Evolutionary conservation across 129 eudicot genomes (phyloP), one percentile per base, ranked within the genome.

Genomic region (Dittrichia graveolens): DNA sequence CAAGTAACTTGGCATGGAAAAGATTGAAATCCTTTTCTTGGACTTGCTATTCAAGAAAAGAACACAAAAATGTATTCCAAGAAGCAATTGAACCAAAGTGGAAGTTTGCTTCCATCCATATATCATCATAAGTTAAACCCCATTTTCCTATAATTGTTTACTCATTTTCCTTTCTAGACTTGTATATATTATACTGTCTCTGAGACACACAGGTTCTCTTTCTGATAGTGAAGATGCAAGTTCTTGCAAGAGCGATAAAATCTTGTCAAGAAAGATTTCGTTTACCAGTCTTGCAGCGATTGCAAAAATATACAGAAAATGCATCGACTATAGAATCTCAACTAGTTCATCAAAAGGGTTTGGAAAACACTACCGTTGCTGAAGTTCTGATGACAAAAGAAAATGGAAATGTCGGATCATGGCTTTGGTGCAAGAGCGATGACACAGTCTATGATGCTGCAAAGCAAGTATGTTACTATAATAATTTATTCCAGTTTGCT

Each of bases 371-470:
- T 42, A 85, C 86, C 6, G 96, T n/a, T n/a, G n/a, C n/a, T n/a
- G n/a, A n/a, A n/a, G n/a, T n/a, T n/a, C n/a, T n/a, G n/a, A n/a
- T n/a, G n/a, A n/a, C 66, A 16, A 94, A 94, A 80, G 96, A 76
- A 37, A 83, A 87, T 34, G 88, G 80, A 73, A 76, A 79, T 6
- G 86, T 65, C 44, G 91, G 87, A 42, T 80, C 93, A 5, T 90
- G 98, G 98, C 84, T 94, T 16, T 90, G 91, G 87, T 94, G 98
- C 79, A 80, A 75, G 70, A 80, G 82, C 16, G 81, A 90, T 71
- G 98, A 90, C 76, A 83, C 96, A 3, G 95, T 88, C 41, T 79
- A 89, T 76, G 95, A 90, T 82, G 98, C 98, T 8, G 89, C 85
- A 9, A 94, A 84, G 58, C 85, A 84, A 68, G 98, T 89, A 69